Evolutionary conservation across 495 filamentous ascomycete genomes (phyloP).

Genomic region (Hamigera avellanea): DNA sequence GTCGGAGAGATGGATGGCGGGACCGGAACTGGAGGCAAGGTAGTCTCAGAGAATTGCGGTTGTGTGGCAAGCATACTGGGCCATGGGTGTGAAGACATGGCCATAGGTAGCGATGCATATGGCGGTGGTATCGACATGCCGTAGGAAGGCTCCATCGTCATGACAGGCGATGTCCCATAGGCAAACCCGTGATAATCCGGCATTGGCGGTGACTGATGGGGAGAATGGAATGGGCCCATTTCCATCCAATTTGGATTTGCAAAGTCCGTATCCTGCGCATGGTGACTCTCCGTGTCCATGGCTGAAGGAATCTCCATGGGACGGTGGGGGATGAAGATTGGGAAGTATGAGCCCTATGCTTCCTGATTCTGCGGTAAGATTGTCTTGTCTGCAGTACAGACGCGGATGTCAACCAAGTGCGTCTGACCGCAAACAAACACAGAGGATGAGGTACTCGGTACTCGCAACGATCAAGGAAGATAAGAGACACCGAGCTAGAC

Average conservation of each 20-base stretch:
- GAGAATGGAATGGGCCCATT: constrained; percentile 31
- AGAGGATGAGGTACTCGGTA: background rate
- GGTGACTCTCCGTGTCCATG: constrained; percentile 36
- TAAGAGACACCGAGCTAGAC: constrained; percentile 5
- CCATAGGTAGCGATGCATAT: constrained; percentile 44
- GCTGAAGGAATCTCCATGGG: constrained; percentile 12
- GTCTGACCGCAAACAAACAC: background rate
- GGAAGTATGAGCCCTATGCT: background rate
- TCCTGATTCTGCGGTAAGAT: too few species aligned
- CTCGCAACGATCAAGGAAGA: constrained; percentile 1
- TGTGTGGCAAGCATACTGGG: constrained; percentile 52
- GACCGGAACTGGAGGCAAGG: constrained; percentile 38
- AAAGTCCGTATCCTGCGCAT: constrained; percentile 35
- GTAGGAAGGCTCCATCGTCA: constrained; percentile 30
- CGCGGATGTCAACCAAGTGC: too few species aligned
- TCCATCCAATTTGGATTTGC: constrained; percentile 42
- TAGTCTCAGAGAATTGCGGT: constrained; percentile 16
- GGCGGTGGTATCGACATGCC: constrained; percentile 35
- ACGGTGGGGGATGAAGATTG: background rate
- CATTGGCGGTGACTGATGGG: constrained; percentile 33
- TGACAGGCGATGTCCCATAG: constrained; percentile 22
- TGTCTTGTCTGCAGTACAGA: too few species aligned
- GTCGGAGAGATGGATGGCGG: constrained; percentile 40
- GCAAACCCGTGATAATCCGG: constrained; percentile 32
- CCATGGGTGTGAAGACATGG: constrained; percentile 58